Evolutionary conservation across 805 yeast genomes (phyloP).

Genomic region (Yarrowia sp.): DNA sequence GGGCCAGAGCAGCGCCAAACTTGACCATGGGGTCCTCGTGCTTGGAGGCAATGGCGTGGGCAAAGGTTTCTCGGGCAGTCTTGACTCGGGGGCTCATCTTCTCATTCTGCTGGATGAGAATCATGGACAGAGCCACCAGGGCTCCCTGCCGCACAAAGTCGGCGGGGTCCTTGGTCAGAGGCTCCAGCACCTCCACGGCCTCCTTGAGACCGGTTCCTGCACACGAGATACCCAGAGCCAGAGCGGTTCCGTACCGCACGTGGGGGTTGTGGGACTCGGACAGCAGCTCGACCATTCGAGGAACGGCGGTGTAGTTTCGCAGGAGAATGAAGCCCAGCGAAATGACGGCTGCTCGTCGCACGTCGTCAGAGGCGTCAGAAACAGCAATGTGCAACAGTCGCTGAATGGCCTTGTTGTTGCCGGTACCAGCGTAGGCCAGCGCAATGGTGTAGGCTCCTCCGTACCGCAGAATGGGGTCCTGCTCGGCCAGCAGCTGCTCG

Average conservation of each 20-base stretch:
- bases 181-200: conserved; percentile 89
- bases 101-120: conserved; percentile 83
- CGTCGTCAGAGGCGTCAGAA: conserved; percentile 93
- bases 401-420: conserved; percentile 82
- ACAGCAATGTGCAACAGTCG: conserved; percentile 84
- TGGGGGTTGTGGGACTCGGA: conserved; percentile 96
- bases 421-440: conserved; percentile 95
- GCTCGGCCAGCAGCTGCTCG: conserved; percentile 63
- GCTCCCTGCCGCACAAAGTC: conserved; percentile 99
- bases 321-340: conserved; percentile 86
- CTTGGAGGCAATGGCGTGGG: conserved; percentile 75
- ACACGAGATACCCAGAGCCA: conserved; percentile 95
- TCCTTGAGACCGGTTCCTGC: conserved; percentile 88
- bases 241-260: conserved; percentile 95
- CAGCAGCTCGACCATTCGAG: conserved; percentile 87
- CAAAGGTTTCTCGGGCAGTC: conserved; percentile 67
- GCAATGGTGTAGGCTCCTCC: conserved; percentile 96
- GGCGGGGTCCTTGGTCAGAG: conserved; percentile 87
- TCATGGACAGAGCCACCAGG: conserved; percentile 85
- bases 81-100: conserved; percentile 75
- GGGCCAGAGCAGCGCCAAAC: conserved; percentile 95
- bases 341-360: conserved; percentile 92
- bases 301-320: conserved; percentile 89
- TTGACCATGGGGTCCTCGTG: conserved; percentile 96
- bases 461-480: conserved; percentile 80